Conservation (phyloP, 768 basidiomycete species). For the Roridomyces roridus region DNA sequence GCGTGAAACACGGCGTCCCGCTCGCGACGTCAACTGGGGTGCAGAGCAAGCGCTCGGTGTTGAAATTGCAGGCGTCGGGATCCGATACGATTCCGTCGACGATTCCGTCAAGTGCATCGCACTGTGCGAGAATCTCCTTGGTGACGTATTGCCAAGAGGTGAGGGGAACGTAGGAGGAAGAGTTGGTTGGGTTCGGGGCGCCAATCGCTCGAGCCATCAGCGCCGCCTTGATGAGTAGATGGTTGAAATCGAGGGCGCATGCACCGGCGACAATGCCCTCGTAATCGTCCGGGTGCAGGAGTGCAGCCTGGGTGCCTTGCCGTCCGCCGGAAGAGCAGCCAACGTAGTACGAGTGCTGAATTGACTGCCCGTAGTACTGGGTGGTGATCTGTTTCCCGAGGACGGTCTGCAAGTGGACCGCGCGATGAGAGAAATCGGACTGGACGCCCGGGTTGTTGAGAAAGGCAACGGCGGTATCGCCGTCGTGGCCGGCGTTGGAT, state of each 20-base stretch:
- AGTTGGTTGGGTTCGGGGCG: constrained; percentile 3
- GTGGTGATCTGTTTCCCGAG: constrained; percentile 30
- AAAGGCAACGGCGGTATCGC: constrained; percentile 17
- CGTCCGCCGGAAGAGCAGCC: constrained; percentile 36
- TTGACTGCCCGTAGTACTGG: constrained; percentile 27
- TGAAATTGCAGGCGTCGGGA: constrained; percentile 30
- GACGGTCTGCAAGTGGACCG: constrained; percentile 27
- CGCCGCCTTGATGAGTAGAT: constrained; percentile 8
- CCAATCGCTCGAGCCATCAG: constrained; percentile 9
- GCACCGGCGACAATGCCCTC: constrained; percentile 35
- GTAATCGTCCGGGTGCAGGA: constrained; percentile 32
- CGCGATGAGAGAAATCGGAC: constrained; percentile 27
- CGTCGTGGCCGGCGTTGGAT: constrained; percentile 30
- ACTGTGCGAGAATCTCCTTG: constrained; percentile 22
- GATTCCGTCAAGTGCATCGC: constrained; percentile 27
- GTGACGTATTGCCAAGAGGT: constrained; percentile 24
- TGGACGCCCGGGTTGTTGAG: constrained; percentile 27
- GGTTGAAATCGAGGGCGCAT: constrained; percentile 26
- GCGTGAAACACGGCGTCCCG: constrained; percentile 20
- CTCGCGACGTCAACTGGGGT: background rate
- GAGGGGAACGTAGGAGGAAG: constrained; percentile 21
- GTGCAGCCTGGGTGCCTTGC: constrained; percentile 30
- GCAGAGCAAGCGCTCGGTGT: constrained; percentile 27
- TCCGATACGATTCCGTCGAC: constrained; percentile 31
- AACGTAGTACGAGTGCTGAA: constrained; percentile 29